These are phyloP conservation scores for Exophiala lecanii-corni DNA, from an alignment of 2,329 filamentous ascomycete genomes.

Conservation along the genomic window DNA sequence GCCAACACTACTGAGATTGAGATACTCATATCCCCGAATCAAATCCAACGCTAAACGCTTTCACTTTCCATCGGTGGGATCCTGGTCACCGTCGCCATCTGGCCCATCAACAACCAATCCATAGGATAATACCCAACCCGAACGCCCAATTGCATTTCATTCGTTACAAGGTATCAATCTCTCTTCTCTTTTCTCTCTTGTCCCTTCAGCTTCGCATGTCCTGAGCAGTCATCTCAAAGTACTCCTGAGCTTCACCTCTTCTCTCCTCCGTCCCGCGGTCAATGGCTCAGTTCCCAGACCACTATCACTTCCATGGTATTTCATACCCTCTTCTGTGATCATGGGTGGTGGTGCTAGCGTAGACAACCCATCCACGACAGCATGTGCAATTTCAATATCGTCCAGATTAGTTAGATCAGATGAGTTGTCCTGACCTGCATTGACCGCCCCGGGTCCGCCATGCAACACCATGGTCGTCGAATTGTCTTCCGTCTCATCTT, in stretches of 20 bases:
- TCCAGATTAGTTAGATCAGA: slow-evolving; percentile 13
- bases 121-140: not conserved
- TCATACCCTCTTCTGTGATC: slow-evolving; percentile 17
- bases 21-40: too few species aligned
- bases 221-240: slow-evolving; percentile 23
- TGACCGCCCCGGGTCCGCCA: slow-evolving; percentile 4
- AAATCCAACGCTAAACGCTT: too few species aligned
- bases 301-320: slow-evolving; percentile 29
- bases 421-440: slow-evolving; percentile 12
- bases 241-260: slow-evolving; percentile 18
- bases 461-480: slow-evolving; percentile 18
- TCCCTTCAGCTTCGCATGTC: slow-evolving; percentile 11
- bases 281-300: slow-evolving; percentile 30
- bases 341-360: slow-evolving; percentile 19
- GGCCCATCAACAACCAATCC: not conserved
- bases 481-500: slow-evolving; percentile 21
- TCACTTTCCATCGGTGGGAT: too few species aligned
- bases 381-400: slow-evolving; percentile 12
- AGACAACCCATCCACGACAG: slow-evolving; percentile 11
- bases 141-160: not conserved
- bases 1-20: too few species aligned
- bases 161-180: not conserved
- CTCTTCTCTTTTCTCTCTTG: not conserved
- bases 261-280: slow-evolving; percentile 20
- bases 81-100: too few species aligned